Base-by-base conservation (phyloP, 306 rosid species). In the Potentilla sterilis region DNA sequence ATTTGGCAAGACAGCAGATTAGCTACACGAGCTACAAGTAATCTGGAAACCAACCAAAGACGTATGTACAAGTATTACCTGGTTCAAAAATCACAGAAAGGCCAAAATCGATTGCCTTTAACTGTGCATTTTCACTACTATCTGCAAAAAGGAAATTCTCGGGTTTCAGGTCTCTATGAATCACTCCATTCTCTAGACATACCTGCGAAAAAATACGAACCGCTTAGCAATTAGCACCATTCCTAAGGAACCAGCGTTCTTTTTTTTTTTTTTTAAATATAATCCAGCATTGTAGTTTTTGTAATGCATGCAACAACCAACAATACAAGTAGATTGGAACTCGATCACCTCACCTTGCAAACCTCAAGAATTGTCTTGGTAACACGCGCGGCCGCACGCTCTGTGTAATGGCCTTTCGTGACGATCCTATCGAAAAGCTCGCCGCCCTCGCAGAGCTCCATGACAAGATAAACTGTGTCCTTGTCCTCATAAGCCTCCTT, bases 21-120 rank as follows among this genome's bases (percentile, higher is more conserved):
- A 61, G 19, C 9, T 32, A 59, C 42, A 58, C 9, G 65, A 62
- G 41, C 42, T 6, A 8, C 38, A 75, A 18, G 65, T 28, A 74
- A 46, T 5, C 15, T 41, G 1, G 6, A 68, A 28, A 43, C 21
- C 69, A 66, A 35, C 40, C 11, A 63, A 34, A 21, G 22, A 68
- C 22, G 52, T 42, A 58, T 41, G 32, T 9, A 1, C 1, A 10
- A 15, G 22, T 7, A 19, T 44, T 83, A 94, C 98, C 98, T 28
- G 82, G 34, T 49, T 77, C 81, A 72, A 86, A 90, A 81, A 90
- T 88, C 68, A 93, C 84, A 57, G 97, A 92, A 70, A 95, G 96
- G 35, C 98, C 98, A 79, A 95, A 95, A 85, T 95, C 98, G 75
- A 95, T 95, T 18, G 98, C 82, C 84, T 95, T 95, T 22, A 95